Base-by-base conservation (phyloP, 225 moss, liverwort and hornwort genomes). In the Antitrichia curtipendula region DNA sequence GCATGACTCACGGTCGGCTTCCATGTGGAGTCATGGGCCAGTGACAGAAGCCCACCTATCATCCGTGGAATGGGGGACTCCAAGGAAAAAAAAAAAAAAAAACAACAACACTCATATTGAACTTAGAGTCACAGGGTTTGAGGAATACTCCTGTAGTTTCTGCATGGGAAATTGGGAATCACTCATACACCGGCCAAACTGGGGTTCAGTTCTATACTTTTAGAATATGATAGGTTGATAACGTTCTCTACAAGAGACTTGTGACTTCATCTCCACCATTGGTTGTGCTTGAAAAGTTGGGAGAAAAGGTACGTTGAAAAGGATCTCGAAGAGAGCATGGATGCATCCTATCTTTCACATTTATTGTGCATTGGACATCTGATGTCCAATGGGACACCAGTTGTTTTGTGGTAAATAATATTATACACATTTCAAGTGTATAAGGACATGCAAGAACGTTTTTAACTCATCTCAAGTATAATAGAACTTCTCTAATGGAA, bases 1-100 rank as follows among this genome's bases (percentile, higher is more conserved):
- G 2, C 40, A 43, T 43, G 43, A 2, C 16, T 70, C 25, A 70
- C 1, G 27, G 4, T 8, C 2, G 2, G 16, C 27, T 43, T 43
- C 43, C 9, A 43, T 9, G 9, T 28, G 12, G 13, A 40, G 23
- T 38, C 0, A 2, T 6, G 4, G 12, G 7, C 1, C 2, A 0
- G 4, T 7, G 23, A n/a, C n/a, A n/a, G n/a, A 68, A 68, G 40
- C 23, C 13, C 40, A 38, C 6, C 2, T 2, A 43, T 27, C 20
- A 40, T 7, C 0, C 2, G 4, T 40, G 14, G 43, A 27, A 43
- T 43, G 27, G 27, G n/a, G 36, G 64, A 50, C 50, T 15, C 15
- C 15, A 14, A 1, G 15, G 10, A 50, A 15, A 50, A 50, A 3
- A 50, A 3, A 50, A 45, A 6, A 45, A 45, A 45, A 45, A 6